phyloP scores from a whole-genome alignment of 2,329 filamentous ascomycete genomes.

The Acephala macrosclerotiorum region DNA sequence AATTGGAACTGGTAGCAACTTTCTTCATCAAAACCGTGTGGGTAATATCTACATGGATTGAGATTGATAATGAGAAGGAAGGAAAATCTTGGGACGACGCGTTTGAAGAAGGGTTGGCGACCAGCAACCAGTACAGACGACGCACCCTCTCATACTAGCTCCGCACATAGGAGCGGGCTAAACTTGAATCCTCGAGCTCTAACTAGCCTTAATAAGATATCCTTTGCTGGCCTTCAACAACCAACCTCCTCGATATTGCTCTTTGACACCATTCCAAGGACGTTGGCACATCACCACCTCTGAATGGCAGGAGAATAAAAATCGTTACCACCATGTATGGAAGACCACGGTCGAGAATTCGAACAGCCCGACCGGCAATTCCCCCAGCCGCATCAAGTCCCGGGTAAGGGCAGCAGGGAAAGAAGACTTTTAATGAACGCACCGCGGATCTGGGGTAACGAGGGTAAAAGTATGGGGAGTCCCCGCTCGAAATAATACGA shows the following conservation, averaged over 20 bases:
- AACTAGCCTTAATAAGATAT: too few species aligned
- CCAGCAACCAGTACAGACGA: too few species aligned
- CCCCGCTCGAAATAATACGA: neutral
- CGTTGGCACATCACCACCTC: neutral
- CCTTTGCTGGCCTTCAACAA: neutral
- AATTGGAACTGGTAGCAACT: neutral
- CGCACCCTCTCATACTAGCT: too few species aligned
- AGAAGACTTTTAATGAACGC: slow-evolving; percentile 4
- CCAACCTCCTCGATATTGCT: neutral
- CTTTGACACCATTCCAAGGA: neutral
- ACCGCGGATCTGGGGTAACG: neutral
- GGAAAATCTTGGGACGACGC: neutral
- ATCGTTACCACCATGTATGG: neutral
- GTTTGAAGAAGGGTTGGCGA: too few species aligned
- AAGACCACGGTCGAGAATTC: neutral
- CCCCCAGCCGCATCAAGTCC: neutral
- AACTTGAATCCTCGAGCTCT: too few species aligned
- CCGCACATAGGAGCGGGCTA: too few species aligned
- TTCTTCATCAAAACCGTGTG: neutral
- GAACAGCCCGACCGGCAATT: slow-evolving; percentile 5
- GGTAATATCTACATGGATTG: neutral
- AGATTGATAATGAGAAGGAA: neutral
- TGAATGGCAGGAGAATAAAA: neutral
- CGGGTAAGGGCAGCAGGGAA: neutral
- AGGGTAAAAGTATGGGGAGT: slow-evolving; percentile 7